phyloP scores from a whole-genome alignment of 257 asterid species.

The Penstemon newberryi region DNA sequence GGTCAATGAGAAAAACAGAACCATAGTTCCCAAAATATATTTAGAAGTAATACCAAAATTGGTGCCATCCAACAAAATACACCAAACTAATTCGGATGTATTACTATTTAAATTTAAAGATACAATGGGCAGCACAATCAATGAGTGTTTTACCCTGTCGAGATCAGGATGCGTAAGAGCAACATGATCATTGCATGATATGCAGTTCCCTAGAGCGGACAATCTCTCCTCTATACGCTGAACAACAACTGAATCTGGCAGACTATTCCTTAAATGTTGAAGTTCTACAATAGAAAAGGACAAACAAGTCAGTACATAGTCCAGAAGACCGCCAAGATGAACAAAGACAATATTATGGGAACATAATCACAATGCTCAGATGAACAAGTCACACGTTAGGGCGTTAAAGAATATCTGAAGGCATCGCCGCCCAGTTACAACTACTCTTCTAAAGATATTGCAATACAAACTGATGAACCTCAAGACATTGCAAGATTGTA shows the following conservation, averaged over 20 bases:
- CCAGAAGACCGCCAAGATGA: neutral
- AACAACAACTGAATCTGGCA: conserved; percentile 86
- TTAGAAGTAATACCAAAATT: neutral
- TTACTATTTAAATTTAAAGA: neutral
- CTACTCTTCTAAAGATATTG: no score
- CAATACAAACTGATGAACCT: no score
- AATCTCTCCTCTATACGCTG: conserved; percentile 90
- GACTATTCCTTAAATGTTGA: conserved; percentile 83
- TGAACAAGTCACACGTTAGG: no score
- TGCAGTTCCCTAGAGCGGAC: conserved; percentile 95
- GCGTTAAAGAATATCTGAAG: no score
- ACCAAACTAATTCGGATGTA: neutral
- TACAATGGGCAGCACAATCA: neutral
- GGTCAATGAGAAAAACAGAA: neutral
- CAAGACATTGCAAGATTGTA: neutral
- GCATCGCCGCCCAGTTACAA: no score
- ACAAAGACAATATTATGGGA: neutral
- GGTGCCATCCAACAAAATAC: conserved; percentile 1
- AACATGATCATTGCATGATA: conserved; percentile 91
- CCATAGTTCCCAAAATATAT: neutral
- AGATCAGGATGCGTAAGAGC: conserved; percentile 96
- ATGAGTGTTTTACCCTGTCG: conserved; percentile 54
- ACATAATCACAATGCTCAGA: no score
- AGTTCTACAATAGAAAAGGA: conserved; percentile 49
- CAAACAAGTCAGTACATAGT: conserved; percentile 23